Base-by-base conservation (phyloP, 495 filamentous ascomycete species). In the Paragyromitra xinjiangensis region DNA sequence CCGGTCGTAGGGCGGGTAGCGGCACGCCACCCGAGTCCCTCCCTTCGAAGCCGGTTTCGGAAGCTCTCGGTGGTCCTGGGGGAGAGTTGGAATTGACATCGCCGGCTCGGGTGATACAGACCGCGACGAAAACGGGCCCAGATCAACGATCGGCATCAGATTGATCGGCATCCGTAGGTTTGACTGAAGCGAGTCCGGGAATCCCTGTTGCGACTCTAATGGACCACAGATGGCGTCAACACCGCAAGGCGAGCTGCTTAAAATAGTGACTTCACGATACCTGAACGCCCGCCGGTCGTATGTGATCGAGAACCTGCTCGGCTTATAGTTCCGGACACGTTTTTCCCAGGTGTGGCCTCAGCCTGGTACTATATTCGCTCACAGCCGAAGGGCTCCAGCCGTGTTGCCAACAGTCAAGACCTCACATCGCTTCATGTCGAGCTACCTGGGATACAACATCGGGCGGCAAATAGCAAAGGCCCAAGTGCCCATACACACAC, bases 1-100 rank as follows among this genome's bases (percentile, higher is more conserved):
- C 66, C 11, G 50, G 66, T 58, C 51, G 45, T 24, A 71, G 62
- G 59, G 44, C 50, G 73, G 73, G 68, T 76, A 66, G 26, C 55
- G 40, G 69, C 68, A 77, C 61, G 51, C n/a, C 48, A 56, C 61
- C 37, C 55, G 40, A 34, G 8, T 29, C 44, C 61, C 55, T 29
- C 29, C 9, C 42, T 65, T 73, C 12, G 40, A 42, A 45, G 53
- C 24, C 14, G 56, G 56, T 69, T 44, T 64, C 42, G 45, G 50
- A 68, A 56, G 40, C 61, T 34, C 66, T 63, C 50, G 59, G 48
- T 58, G n/a, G 26, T 14, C 40, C 29, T 44, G 0, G 0, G 14
- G 22, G 45, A n/a, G 40, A 51, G 50, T 55, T 8, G 26, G 29
- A 66, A 71, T 14, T 22, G 4, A 4, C 24, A 48, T 61, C 4